These are phyloP conservation scores for Buxus sempervirens DNA, from an alignment of 164 flowering plant species.

Conservation along the genomic window DNA sequence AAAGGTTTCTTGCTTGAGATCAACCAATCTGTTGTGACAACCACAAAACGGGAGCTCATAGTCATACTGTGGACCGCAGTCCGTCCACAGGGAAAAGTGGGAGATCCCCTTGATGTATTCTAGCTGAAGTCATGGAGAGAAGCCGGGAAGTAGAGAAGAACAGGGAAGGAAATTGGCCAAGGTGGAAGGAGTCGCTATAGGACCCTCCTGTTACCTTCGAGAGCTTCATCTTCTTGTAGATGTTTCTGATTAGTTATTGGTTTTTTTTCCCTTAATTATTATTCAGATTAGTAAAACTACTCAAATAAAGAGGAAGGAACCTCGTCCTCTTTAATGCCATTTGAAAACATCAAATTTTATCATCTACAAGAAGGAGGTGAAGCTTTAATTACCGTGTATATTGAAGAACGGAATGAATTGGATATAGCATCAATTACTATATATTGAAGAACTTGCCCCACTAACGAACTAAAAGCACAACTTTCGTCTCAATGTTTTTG, in stretches of 20 bases:
- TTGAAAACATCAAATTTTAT: too few species aligned
- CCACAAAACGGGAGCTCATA: slow-evolving; percentile 10
- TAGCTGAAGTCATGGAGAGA: slow-evolving; percentile 14
- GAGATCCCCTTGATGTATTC: slow-evolving; percentile 37
- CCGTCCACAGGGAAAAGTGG: slow-evolving; percentile 33
- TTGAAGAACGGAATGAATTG: too few species aligned
- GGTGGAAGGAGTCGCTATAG: slow-evolving; percentile 43
- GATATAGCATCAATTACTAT: too few species aligned
- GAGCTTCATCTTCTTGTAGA: slow-evolving; percentile 58
- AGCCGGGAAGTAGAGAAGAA: slow-evolving; percentile 9
- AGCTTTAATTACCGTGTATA: too few species aligned
- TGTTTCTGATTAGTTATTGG: not conserved
- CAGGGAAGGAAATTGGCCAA: slow-evolving; percentile 3
- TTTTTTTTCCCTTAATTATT: too few species aligned
- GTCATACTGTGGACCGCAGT: slow-evolving; percentile 28
- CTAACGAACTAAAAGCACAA: too few species aligned
- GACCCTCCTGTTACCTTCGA: slow-evolving; percentile 67
- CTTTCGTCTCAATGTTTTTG: too few species aligned
- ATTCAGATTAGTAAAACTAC: too few species aligned
- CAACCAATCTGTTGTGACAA: slow-evolving; percentile 43
- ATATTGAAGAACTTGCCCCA: too few species aligned
- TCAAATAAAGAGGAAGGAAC: too few species aligned
- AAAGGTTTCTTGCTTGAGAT: slow-evolving; percentile 32
- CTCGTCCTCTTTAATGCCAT: too few species aligned
- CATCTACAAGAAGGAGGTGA: too few species aligned